Evolutionary conservation across 805 yeast species (phyloP), one percentile per base, ranked within the genome.

Genomic region (Suhomyces emberorum): DNA sequence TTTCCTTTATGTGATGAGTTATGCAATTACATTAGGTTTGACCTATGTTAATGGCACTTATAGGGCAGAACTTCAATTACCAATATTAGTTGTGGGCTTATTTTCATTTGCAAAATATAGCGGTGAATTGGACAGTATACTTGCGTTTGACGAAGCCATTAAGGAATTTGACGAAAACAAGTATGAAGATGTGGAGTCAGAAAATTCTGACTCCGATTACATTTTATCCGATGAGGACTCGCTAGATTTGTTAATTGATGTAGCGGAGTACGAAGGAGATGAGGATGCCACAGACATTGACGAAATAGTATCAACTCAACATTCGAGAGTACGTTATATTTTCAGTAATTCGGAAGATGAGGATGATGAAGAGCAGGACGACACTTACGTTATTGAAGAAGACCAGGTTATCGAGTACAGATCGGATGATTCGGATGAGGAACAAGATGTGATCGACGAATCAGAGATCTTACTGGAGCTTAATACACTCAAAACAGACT

Each of bases 61-160:
- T 1, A 53, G 49, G 8, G 86, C 79, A 1, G 88, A 81, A 55
- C 88, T 88, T 1, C 88, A 88, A 0, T 58, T 83, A 42, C 51
- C 83, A 14, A 82, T 80, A 49, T 54, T 82, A 17, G 79, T 79
- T 3, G 88, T 88, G 4, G 28, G 47, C n/a, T 30, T 63, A 22
- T 24, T 59, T 14, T 7, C 62, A 0, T 46, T 59, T 0, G 76
- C 76, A 0, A 32, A 47, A n/a, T n/a, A 37, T 3, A 55, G 56
- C 17, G 72, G 72, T 1, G 83, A 79, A 18, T 43, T 72, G 15
- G 43, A 34, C 0, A 41, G 51, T 15, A 35, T 77, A 8, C 74
- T 72, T 73, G 41, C 38, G 1, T 38, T 23, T 19, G 30, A 28
- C 10, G 60, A 56, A 32, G 65, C 59, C 23, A 50, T 56, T 7